Evolutionary conservation across 2,329 filamentous ascomycete genomes (phyloP).

Genomic region (Talaromyces funiculosus): DNA sequence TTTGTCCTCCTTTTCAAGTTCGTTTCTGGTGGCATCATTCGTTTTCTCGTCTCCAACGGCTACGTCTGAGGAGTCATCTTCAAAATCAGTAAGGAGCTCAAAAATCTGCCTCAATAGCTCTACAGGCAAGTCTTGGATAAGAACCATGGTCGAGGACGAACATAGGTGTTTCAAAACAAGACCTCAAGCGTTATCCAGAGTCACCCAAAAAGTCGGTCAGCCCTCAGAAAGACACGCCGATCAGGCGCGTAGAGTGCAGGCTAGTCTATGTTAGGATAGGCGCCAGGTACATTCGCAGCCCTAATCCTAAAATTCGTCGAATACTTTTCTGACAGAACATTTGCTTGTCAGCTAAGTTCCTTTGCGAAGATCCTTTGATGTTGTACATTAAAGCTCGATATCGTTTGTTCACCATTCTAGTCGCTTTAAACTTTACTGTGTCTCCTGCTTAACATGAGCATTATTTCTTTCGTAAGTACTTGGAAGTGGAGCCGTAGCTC

Average conservation of each 20-base stretch:
- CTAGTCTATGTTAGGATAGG: no score
- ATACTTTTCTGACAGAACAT: no score
- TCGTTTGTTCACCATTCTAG: not conserved
- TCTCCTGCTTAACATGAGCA: not conserved
- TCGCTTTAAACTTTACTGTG: not conserved
- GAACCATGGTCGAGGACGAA: slow-evolving; percentile 14
- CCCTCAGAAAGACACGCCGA: not conserved
- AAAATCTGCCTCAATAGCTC: slow-evolving; percentile 20
- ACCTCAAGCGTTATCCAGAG: not conserved
- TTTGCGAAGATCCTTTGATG: no score
- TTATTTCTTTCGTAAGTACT: no score
- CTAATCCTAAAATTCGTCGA: no score
- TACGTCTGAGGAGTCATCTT: not conserved
- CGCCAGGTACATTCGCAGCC: no score
- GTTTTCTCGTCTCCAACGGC: not conserved
- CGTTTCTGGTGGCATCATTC: not conserved
- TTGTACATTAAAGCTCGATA: not conserved
- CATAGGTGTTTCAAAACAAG: not conserved
- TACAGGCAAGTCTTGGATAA: slow-evolving; percentile 18
- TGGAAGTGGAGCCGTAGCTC: no score
- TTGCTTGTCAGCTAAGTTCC: no score
- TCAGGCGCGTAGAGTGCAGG: no score
- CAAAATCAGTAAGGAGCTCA: slow-evolving; percentile 3
- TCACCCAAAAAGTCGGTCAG: not conserved
- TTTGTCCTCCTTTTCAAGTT: not conserved